Percentiles rank a stretch among this genome's conserved stretches.
Conservation (phyloP, 2,329 filamentous ascomycete genomes). For the Ophiostoma himal-ulmi region DNA sequence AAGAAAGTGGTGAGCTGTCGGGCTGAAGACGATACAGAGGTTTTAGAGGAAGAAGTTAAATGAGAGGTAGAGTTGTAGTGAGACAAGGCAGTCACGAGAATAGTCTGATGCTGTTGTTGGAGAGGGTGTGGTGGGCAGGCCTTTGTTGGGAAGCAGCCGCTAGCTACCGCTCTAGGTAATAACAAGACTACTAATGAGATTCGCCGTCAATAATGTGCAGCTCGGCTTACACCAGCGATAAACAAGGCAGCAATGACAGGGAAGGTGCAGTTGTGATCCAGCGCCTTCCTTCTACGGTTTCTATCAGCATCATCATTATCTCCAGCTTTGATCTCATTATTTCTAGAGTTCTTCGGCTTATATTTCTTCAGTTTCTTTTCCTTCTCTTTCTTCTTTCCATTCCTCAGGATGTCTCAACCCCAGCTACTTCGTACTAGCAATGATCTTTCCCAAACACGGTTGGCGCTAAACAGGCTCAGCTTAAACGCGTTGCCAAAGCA, state of each 20-base stretch:
- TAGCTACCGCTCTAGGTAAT: not conserved
- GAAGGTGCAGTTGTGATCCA: not conserved
- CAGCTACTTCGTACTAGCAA: not conserved
- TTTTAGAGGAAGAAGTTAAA: not conserved
- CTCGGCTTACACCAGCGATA: not conserved
- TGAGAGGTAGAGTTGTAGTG: not conserved
- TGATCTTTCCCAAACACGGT: not conserved
- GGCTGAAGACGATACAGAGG: not conserved
- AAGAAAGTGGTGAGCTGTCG: not conserved
- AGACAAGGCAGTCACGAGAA: not conserved
- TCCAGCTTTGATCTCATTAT: not conserved
- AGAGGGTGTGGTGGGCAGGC: constrained; percentile 9
- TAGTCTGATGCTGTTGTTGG: not conserved
- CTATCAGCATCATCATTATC: not conserved
- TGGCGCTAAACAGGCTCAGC: not conserved
- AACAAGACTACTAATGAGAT: not conserved
- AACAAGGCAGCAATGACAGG: not conserved
- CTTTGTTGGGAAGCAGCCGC: constrained; percentile 7
- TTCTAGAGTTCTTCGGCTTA: not conserved
- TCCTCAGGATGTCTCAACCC: not conserved
- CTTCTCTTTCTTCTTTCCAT: not conserved
- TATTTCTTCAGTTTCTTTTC: not conserved
- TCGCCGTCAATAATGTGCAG: not conserved
- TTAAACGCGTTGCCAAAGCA: constrained; percentile 16
- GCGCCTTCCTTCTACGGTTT: not conserved